Percentiles rank a stretch among this genome's conserved stretches.
These are phyloP conservation scores for Colletotrichum costaricense DNA, from an alignment of 2,329 filamentous ascomycete genomes.

Conservation along the genomic window DNA sequence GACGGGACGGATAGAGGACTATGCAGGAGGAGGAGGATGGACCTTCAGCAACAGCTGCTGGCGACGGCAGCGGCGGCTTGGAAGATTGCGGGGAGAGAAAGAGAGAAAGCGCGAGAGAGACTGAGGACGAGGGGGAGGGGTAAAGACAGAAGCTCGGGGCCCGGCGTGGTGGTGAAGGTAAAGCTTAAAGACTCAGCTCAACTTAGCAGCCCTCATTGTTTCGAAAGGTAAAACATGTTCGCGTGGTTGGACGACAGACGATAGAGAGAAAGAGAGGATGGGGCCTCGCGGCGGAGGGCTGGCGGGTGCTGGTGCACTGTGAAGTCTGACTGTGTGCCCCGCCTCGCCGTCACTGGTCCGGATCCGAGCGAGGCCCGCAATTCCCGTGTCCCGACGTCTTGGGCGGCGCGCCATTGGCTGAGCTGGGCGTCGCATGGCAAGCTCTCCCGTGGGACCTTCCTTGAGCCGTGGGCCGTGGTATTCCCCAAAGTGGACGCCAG, in stretches of 20 bases:
- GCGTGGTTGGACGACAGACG: constrained; percentile 20
- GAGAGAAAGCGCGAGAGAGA: too few relatives aligned
- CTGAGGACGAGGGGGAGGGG: neutral
- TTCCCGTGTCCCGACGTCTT: constrained; percentile 13
- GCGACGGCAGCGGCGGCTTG: neutral
- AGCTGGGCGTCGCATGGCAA: neutral
- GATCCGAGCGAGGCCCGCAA: constrained; percentile 17
- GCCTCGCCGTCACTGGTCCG: constrained; percentile 33
- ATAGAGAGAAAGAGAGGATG: neutral
- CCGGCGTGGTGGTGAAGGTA: constrained; percentile 19
- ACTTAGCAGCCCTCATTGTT: constrained; percentile 25
- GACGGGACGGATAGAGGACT: neutral
- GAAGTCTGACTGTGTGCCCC: constrained; percentile 24
- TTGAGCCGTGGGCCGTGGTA: too few relatives aligned
- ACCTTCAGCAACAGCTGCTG: constrained; percentile 9
- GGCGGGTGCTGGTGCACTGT: constrained; percentile 19
- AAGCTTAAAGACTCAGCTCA: constrained; percentile 16
- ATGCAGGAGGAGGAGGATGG: neutral
- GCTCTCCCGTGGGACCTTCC: neutral
- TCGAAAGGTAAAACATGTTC: constrained; percentile 27
- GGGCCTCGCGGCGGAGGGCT: constrained; percentile 6
- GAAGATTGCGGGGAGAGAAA: neutral
- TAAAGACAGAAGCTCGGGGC: constrained; percentile 9
- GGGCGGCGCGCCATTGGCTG: constrained; percentile 10
- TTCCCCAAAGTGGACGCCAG: neutral